Evolutionary conservation across 805 yeast species (phyloP).

Genomic region (Candida mattraensis): DNA sequence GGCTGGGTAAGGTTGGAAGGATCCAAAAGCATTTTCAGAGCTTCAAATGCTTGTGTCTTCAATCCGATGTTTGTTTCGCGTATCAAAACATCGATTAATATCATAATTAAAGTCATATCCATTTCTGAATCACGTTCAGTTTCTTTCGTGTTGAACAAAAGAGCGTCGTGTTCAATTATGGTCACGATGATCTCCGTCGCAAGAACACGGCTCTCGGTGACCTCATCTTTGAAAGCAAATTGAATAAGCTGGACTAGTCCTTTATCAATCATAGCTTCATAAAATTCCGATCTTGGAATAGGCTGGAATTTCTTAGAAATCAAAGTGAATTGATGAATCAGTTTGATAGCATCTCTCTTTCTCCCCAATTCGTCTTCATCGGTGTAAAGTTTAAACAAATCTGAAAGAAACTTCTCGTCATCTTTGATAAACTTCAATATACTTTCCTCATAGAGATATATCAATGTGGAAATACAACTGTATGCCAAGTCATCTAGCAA

Average conservation of each 20-base stretch:
- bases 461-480: conserved; percentile 62
- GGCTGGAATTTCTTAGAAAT: conserved; percentile 69
- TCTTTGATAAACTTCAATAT: conserved; percentile 59
- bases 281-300: conserved; percentile 64
- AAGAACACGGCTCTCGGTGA: conserved; percentile 52
- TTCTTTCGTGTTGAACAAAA: conserved; percentile 45
- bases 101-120: conserved; percentile 49
- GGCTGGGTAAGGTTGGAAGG: conserved; percentile 36
- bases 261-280: conserved; percentile 55
- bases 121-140: conserved; percentile 20
- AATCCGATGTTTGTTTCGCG: conserved; percentile 69
- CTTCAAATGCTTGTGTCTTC: conserved; percentile 81
- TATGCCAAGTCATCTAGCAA: conserved; percentile 78
- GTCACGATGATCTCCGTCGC: conserved; percentile 81
- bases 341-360: conserved; percentile 68
- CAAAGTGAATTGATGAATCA: conserved; percentile 76
- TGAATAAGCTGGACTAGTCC: conserved; percentile 72
- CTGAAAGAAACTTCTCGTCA: conserved; percentile 50
- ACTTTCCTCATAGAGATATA: conserved; percentile 66
- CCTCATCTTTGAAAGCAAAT: conserved; percentile 63
- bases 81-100: conserved; percentile 56
- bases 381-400: conserved; percentile 59
- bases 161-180: conserved; percentile 80
- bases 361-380: conserved; percentile 21
- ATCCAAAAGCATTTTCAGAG: conserved; percentile 71